Evolutionary conservation across 352 stramenopile genomes (phyloP).

Genomic region (Phytophthora pseudosyringae): DNA sequence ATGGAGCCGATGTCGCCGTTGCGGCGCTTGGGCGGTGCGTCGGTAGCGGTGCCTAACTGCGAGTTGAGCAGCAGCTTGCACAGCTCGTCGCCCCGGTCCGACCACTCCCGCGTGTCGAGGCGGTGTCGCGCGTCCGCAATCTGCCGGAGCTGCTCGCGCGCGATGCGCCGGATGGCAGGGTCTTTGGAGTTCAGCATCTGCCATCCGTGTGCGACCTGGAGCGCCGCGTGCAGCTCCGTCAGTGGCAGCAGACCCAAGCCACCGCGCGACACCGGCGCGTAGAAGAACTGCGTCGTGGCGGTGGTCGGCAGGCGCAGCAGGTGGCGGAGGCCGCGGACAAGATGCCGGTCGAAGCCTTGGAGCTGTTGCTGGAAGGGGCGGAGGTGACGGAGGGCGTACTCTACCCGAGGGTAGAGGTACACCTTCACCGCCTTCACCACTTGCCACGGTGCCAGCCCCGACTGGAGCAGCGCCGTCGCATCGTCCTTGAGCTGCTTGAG

Average conservation of each 20-base stretch:
- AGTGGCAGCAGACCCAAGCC: conserved; percentile 4
- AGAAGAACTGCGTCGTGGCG: conserved; percentile 17
- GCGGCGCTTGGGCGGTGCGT: conserved; percentile 1
- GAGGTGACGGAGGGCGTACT: conserved; percentile 15
- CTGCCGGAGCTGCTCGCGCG: conserved; percentile 13
- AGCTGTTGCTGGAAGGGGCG: background rate
- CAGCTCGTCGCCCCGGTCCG: conserved; percentile 2
- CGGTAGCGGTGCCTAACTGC: background rate
- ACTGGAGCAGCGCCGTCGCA: background rate
- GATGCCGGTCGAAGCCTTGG: conserved; percentile 7
- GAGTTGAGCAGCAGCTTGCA: background rate
- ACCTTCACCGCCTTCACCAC: conserved; percentile 18
- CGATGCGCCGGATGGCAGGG: conserved; percentile 8
- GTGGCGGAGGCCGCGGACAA: conserved; percentile 6
- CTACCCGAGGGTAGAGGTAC: conserved; percentile 10
- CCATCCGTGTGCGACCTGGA: conserved; percentile 12
- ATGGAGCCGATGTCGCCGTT: conserved; percentile 16
- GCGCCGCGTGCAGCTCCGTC: conserved; percentile 16
- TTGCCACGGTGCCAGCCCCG: conserved; percentile 6
- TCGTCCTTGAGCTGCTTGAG: conserved; percentile 2
- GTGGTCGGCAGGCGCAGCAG: conserved; percentile 3
- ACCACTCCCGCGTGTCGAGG: background rate
- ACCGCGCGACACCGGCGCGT: conserved; percentile 9
- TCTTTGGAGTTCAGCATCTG: conserved; percentile 19
- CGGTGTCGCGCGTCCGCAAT: conserved; percentile 5